phyloP scores from a whole-genome alignment of 495 filamentous ascomycete genomes.

The Tuber brumale region DNA sequence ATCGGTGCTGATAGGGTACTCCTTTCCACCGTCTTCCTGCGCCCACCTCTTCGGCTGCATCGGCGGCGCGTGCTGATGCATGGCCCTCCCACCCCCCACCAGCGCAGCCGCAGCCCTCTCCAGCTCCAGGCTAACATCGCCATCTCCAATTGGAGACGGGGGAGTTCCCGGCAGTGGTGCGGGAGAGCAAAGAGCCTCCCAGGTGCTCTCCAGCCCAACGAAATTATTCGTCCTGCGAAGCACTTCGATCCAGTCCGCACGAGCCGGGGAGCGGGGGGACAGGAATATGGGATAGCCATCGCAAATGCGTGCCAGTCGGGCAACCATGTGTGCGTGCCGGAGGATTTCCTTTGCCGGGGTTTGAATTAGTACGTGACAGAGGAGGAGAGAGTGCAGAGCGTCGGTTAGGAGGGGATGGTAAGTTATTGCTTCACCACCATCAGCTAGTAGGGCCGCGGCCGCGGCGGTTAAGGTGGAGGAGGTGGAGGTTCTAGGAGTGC shows the following conservation, averaged over 20 bases:
- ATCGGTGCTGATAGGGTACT: slow-evolving; percentile 63
- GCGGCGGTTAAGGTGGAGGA: slow-evolving; percentile 29
- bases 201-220: slow-evolving; percentile 55
- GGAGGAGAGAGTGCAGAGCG: slow-evolving; percentile 63
- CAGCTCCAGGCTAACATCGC: slow-evolving; percentile 50
- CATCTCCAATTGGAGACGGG: slow-evolving; percentile 20
- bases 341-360: slow-evolving; percentile 66
- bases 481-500: slow-evolving; percentile 32
- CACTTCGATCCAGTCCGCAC: slow-evolving; percentile 73
- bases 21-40: slow-evolving; percentile 54
- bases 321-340: slow-evolving; percentile 71
- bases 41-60: slow-evolving; percentile 54
- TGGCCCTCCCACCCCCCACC: slow-evolving; percentile 33
- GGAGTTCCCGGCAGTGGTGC: slow-evolving; percentile 52
- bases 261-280: slow-evolving; percentile 61
- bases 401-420: slow-evolving; percentile 74
- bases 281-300: slow-evolving; percentile 77
- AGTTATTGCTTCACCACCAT: slow-evolving; percentile 59
- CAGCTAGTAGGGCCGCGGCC: slow-evolving; percentile 34
- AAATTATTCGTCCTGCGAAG: slow-evolving; percentile 59
- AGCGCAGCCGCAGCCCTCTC: slow-evolving; percentile 40
- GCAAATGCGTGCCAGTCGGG: slow-evolving; percentile 62
- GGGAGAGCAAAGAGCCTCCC: slow-evolving; percentile 66
- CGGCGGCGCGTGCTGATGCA: slow-evolving; percentile 7
- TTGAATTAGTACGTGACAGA: slow-evolving; percentile 66